Conservation (phyloP, 306 rosid species). For the Citrullus colocynthis region DNA sequence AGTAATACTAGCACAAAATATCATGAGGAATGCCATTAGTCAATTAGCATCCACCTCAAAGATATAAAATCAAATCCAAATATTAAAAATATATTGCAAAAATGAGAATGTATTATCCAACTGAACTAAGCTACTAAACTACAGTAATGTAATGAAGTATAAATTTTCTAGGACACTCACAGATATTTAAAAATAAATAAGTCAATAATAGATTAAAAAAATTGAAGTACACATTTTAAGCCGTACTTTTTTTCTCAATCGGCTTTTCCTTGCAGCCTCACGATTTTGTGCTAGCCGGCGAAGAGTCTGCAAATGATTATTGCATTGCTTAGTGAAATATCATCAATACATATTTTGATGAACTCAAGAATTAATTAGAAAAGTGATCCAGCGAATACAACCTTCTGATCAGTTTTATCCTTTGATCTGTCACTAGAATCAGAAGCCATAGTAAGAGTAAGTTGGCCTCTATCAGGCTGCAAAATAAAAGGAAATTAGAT, state of each 20-base stretch:
- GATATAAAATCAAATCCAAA: not conserved
- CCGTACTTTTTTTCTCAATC: slow-evolving; percentile 82
- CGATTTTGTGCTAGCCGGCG: slow-evolving; percentile 98
- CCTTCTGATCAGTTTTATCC: slow-evolving; percentile 94
- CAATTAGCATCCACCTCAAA: not conserved
- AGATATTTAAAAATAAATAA: too few relatives aligned
- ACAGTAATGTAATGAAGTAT: not conserved
- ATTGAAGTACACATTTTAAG: not conserved
- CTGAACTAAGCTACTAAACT: not conserved
- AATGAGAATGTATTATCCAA: not conserved
- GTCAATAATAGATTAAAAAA: too few relatives aligned
- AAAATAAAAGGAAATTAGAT: slow-evolving; percentile 6
- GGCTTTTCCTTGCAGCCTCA: slow-evolving; percentile 97
- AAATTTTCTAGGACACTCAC: not conserved
- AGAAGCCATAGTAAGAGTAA: slow-evolving; percentile 37
- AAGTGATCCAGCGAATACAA: slow-evolving; percentile 11
- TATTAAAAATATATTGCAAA: not conserved
- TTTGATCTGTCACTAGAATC: slow-evolving; percentile 93
- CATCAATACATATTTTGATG: not conserved
- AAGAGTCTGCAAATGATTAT: slow-evolving; percentile 45
- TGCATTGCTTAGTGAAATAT: not conserved
- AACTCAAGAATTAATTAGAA: not conserved
- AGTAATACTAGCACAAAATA: not conserved
- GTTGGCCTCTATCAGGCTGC: slow-evolving; percentile 57
- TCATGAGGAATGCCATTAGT: not conserved